Base-by-base conservation (phyloP, 73 alveolate species). In the Paramecium primaurelia region DNA sequence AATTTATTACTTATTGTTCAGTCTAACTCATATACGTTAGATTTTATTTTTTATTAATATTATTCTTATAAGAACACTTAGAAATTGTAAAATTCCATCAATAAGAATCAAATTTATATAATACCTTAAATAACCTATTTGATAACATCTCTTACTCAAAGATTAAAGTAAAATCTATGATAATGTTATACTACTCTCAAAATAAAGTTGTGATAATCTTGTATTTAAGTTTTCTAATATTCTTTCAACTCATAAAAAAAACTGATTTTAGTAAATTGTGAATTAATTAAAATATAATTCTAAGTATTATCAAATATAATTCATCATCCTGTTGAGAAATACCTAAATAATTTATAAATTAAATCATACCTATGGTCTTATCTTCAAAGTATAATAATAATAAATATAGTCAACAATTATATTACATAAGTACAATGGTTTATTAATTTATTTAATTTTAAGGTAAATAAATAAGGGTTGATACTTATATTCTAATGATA, bases 21-120 rank as follows among this genome's bases (percentile, higher is more conserved):
- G 54, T 14, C 59, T 34, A 73, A 73, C 87, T 73, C 87, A 73
- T 73, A 73, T 73, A 37, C 87, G 87, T 73, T 73, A 73, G 59
- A 73, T 37, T 73, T 73, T 73, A 73, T 73, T 73, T 64, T 54
- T 64, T 64, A 64, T 25, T 64, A 28, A 64, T 64, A 34, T 54
- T 54, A 54, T 54, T 54, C 69, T 54, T 6, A 54, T 54, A 2
- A 18, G 32, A n/a, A 54, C 32, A 18, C 69, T 54, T 54, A 54
- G 32, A 18, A 11, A 18, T 54, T 54, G 12, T 18, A 54, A 34
- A 54, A 54, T 40, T 40, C 16, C 49, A 40, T 40, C 49, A 40
- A 40, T 40, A 8, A 8, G 12, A 40, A 40, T 40, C 2, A 40
- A 40, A 7, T 3, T 40, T 40, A 40, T 7, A 40, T 40, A 40